Evolutionary conservation across 2,329 filamentous ascomycete species (phyloP).

Genomic region (Alternaria infectoria): DNA sequence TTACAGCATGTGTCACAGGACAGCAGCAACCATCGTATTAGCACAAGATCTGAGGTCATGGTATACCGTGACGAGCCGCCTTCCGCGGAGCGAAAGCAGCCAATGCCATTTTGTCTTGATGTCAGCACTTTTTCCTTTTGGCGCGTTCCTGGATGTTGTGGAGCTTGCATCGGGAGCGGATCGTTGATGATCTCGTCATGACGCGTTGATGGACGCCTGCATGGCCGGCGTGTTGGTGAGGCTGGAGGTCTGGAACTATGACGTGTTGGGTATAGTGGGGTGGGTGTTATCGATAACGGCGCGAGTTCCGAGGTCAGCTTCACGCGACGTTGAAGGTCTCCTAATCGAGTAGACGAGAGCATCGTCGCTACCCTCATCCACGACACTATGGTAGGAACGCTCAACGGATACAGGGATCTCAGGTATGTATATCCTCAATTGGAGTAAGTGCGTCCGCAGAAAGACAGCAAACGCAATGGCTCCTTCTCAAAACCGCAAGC

Average conservation of each 20-base stretch:
- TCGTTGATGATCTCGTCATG: constrained; percentile 20
- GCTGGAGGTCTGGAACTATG: neutral
- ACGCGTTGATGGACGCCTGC: constrained; percentile 23
- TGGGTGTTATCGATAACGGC: constrained; percentile 2
- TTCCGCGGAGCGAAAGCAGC: neutral
- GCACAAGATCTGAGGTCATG: constrained; percentile 9
- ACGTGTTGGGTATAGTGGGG: neutral
- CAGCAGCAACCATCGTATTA: neutral
- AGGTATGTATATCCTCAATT: neutral
- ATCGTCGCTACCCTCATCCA: neutral
- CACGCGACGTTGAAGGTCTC: neutral
- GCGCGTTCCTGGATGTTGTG: constrained; percentile 11
- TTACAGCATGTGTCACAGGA: constrained; percentile 3
- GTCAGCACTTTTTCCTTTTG: constrained; percentile 26
- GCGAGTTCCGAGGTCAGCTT: neutral
- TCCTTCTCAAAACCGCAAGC: neutral
- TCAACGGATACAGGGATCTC: neutral
- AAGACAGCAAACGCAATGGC: neutral
- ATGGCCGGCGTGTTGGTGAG: neutral
- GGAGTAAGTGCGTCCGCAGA: neutral
- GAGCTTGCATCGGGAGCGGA: constrained; percentile 13
- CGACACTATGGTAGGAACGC: neutral
- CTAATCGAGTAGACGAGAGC: neutral
- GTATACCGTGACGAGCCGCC: constrained; percentile 11
- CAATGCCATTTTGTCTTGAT: constrained; percentile 33